phyloP scores from a whole-genome alignment of 257 asterid species.

The Lavandula angustifolia region DNA sequence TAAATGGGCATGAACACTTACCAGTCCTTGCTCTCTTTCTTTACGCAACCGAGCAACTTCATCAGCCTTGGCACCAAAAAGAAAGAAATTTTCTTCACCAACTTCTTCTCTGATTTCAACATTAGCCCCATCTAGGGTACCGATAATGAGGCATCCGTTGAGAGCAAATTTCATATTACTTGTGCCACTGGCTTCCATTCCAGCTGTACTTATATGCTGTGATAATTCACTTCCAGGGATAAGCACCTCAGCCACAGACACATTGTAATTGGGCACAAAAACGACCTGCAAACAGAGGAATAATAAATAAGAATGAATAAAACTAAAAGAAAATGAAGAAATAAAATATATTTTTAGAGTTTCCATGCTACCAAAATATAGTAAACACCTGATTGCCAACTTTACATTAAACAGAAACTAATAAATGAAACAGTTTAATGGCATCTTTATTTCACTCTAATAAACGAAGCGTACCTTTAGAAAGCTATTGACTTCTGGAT shows the following conservation, averaged over 20 bases:
- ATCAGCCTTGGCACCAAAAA: conserved; percentile 94
- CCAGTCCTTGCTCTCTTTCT: conserved; percentile 94
- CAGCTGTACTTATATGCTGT: conserved; percentile 98
- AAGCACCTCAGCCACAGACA: conserved; percentile 97
- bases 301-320: not conserved
- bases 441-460: conserved; percentile 1
- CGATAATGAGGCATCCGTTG: conserved; percentile 94
- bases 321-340: not conserved
- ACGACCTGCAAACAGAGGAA: conserved; percentile 58
- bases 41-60: conserved; percentile 82
- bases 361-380: not conserved
- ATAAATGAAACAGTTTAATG: too few species aligned
- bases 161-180: conserved; percentile 99
- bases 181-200: conserved; percentile 99
- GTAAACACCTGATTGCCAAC: not conserved
- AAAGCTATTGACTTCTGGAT: conserved; percentile 83
- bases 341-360: too few species aligned
- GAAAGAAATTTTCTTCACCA: conserved; percentile 87
- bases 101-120: conserved; percentile 98
- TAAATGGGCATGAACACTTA: conserved; percentile 30
- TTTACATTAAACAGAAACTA: not conserved
- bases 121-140: conserved; percentile 98
- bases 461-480: conserved; percentile 60
- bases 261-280: conserved; percentile 96
- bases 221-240: conserved; percentile 98